Base-by-base conservation (phyloP, 345 rosid genomes). In the Pistacia vera region DNA sequence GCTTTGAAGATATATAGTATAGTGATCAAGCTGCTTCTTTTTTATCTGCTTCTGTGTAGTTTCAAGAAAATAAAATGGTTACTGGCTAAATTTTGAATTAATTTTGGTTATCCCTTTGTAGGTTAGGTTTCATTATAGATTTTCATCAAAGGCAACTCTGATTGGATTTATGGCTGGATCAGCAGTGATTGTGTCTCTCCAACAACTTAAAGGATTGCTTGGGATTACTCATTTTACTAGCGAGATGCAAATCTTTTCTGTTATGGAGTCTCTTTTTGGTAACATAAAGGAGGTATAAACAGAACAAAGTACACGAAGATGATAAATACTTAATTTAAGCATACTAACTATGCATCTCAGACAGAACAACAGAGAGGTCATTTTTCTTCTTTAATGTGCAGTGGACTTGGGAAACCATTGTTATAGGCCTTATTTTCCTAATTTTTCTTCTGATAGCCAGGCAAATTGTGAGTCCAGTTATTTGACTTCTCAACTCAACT, bases 341-440 rank as follows among this genome's bases (percentile, higher is more conserved):
- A 4, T 30, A 28, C 17, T 61, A 11, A 25, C 2, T 59, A 59
- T 5, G 28, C 28, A 20, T 57, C 25, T 17, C 5, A 35, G 68
- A 36, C 4, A 10, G 17, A 66, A 66, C 33, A 14, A 20, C 20
- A 46, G 4, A 14, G 57, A 52, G 57, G 55, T 56, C 25, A 44
- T 51, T 30, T 52, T 51, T 61, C 30, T 7, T 65, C 59, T 64
- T 63, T 36, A 8, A 65, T 22, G 41, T 74, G 85, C 89, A 86
- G 90, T 88, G 92, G 92, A 81, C 81, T 69, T 83, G 87, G 92
- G 82, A 84, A 81, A 85, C 88, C 38, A 75, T 81, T 61, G 74
- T 80, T 4, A 65, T 84, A 64, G 89, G 91, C 17, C 69, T 75
- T 46, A 69, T 82, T 36, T 88, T 88, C 76, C 80, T 86, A 28